These are phyloP conservation scores for Zygosaccharomyces lentus DNA, from an alignment of 805 yeast species.

Conservation along the genomic window DNA sequence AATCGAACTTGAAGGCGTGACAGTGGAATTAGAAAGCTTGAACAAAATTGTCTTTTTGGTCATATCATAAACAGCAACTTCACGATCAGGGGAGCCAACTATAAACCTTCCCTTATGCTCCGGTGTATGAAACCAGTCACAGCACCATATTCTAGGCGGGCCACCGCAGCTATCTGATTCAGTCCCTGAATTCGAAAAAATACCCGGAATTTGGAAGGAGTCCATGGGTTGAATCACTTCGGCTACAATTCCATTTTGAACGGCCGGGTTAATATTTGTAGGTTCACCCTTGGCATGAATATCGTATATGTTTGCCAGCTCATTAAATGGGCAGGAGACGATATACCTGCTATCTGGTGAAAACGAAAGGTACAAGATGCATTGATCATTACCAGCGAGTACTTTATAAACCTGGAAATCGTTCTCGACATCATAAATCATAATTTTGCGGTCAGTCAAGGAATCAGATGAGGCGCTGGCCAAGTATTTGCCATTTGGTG, in stretches of 20 bases:
- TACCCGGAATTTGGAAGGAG: constrained; percentile 22
- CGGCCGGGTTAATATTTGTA: constrained; percentile 17
- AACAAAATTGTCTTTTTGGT: constrained; percentile 21
- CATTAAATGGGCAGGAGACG: constrained; percentile 70
- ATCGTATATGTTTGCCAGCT: constrained; percentile 66
- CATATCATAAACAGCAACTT: constrained; percentile 46
- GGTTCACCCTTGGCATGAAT: constrained; percentile 38
- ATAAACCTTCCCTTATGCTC: constrained; percentile 44
- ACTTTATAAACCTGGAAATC: constrained; percentile 38
- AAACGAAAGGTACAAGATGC: constrained; percentile 68
- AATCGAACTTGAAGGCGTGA: constrained; percentile 6
- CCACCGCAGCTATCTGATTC: constrained; percentile 10
- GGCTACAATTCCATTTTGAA: constrained; percentile 16
- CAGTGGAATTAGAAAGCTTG: constrained; percentile 30
- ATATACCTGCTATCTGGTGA: constrained; percentile 65
- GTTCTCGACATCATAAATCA: constrained; percentile 60
- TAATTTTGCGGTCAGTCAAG: constrained; percentile 45
- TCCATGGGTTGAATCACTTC: constrained; percentile 32
- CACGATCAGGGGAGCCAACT: constrained; percentile 75
- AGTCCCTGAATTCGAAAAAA: constrained; percentile 2
- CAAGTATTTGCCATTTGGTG: constrained; percentile 68
- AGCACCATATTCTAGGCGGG: constrained; percentile 44
- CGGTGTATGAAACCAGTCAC: constrained; percentile 66
- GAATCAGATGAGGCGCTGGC: constrained; percentile 69
- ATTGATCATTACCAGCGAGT: constrained; percentile 45